Percentiles rank a stretch among this genome's conserved stretches.
Evolutionary conservation across 148 eudicot genomes (phyloP).

Genomic region (Fagopyrum esculentum): DNA sequence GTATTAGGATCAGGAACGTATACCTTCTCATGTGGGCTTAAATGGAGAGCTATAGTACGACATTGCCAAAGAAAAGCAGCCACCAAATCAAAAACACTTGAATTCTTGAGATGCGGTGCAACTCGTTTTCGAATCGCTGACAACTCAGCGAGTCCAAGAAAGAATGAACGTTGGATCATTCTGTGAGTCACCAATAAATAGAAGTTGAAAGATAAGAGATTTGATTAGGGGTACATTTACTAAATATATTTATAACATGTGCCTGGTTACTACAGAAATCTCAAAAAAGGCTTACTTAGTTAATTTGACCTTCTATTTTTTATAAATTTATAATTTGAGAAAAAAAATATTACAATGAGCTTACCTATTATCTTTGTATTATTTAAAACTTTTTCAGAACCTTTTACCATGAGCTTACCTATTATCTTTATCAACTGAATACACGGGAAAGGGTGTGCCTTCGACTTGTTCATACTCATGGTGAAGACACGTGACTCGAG

Average conservation of each 20-base stretch:
- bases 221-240: no score
- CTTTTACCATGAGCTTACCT: background rate
- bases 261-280: no score
- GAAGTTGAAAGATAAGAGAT: no score
- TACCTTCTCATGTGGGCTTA: background rate
- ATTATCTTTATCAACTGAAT: background rate
- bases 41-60: conserved; percentile 13
- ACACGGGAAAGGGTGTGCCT: background rate
- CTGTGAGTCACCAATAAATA: no score
- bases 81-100: background rate
- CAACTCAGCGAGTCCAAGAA: background rate
- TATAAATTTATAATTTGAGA: no score
- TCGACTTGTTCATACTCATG: conserved; percentile 18
- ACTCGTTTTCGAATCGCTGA: background rate
- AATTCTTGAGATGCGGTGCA: background rate
- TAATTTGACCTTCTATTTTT: no score
- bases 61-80: conserved; percentile 14
- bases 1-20: no score
- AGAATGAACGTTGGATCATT: conserved; percentile 5
- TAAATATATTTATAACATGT: no score
- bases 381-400: no score
- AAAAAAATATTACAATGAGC: no score
- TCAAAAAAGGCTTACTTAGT: no score
- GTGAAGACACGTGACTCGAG: conserved; percentile 23
- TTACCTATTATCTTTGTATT: no score